phyloP scores from a whole-genome alignment of 805 yeast species.

The Ascoidea rubescens region DNA sequence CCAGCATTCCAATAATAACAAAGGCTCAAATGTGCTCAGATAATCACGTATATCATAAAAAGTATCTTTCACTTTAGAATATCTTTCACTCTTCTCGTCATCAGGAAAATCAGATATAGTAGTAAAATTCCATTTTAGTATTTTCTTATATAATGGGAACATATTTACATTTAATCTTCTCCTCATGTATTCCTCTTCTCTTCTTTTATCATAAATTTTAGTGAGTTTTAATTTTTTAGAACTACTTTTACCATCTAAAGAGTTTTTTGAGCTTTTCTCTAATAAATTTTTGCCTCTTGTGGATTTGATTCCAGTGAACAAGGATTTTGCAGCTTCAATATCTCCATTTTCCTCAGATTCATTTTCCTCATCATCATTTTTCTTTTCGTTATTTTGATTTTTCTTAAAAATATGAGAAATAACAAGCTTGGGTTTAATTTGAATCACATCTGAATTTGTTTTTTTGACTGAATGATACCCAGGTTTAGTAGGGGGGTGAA shows the following conservation, averaged over 20 bases:
- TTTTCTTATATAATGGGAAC: conserved; percentile 54
- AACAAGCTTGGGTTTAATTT: background rate
- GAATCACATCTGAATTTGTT: no score
- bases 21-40: conserved; percentile 57
- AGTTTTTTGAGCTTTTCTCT: conserved; percentile 5
- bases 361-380: conserved; percentile 7
- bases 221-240: background rate
- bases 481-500: conserved; percentile 11
- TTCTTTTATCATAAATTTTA: conserved; percentile 29
- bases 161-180: conserved; percentile 64
- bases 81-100: conserved; percentile 25
- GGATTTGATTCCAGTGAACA: background rate
- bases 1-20: conserved; percentile 85
- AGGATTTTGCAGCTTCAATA: background rate
- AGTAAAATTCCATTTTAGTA: conserved; percentile 69
- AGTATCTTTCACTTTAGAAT: conserved; percentile 34
- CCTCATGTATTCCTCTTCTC: conserved; percentile 68
- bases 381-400: conserved; percentile 10
- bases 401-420: background rate
- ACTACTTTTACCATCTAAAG: conserved; percentile 12
- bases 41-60: conserved; percentile 56
- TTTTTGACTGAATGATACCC: conserved; percentile 4
- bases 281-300: background rate
- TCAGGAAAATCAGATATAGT: conserved; percentile 43
- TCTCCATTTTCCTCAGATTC: conserved; percentile 3